Evolutionary conservation across 345 rosid genomes (phyloP).

Genomic region (Cardamine occulta): DNA sequence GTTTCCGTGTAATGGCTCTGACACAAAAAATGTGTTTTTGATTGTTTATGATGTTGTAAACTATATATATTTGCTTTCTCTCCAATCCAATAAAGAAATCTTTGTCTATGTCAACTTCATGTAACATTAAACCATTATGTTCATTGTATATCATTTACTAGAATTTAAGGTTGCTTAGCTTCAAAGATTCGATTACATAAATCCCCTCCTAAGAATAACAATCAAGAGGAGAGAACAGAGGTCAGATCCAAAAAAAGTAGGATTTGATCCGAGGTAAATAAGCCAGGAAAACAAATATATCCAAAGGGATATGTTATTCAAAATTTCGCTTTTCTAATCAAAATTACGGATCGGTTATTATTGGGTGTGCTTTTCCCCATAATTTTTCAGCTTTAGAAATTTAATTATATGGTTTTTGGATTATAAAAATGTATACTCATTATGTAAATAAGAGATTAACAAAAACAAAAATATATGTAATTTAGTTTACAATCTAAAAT

Average conservation of each 20-base stretch:
- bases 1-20: conserved; percentile 48
- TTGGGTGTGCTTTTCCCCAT: neutral
- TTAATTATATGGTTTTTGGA: no score
- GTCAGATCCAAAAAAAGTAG: neutral
- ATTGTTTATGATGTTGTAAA: conserved; percentile 19
- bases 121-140: neutral
- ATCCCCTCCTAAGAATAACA: no score
- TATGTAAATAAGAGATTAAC: no score
- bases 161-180: no score
- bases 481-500: no score
- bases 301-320: neutral
- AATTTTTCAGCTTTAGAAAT: neutral
- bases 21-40: neutral
- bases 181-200: no score
- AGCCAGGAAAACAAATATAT: no score
- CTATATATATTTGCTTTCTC: neutral
- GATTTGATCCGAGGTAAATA: no score
- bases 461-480: no score
- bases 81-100: neutral
- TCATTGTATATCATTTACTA: neutral
- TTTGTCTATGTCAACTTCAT: neutral
- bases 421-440: neutral
- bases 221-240: no score
- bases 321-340: neutral
- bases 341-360: neutral